A percentile compares a stretch with the other conserved stretches of the same genome.
These are phyloP conservation scores for Magnolia sinica DNA, from an alignment of 164 flowering plant species.

Conservation along the genomic window DNA sequence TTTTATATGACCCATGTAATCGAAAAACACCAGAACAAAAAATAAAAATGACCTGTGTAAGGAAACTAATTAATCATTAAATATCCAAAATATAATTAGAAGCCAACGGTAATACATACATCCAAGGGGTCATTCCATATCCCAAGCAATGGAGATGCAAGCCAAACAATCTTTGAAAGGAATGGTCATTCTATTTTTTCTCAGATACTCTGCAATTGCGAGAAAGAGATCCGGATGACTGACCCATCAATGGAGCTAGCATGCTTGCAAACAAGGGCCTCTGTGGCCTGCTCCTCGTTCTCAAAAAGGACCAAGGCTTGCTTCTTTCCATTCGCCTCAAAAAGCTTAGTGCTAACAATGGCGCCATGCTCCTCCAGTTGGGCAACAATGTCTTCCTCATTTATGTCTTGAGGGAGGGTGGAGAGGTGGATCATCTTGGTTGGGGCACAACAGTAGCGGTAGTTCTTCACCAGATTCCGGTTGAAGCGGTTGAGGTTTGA, in stretches of 20 bases:
- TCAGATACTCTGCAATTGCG: constrained; percentile 78
- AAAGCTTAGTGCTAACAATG: constrained; percentile 70
- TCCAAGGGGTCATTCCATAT: background rate
- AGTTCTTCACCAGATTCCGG: constrained; percentile 93
- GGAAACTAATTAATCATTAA: no score
- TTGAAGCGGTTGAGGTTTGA: constrained; percentile 96
- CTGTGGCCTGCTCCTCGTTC: constrained; percentile 93
- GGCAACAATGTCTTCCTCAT: constrained; percentile 73
- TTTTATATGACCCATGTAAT: no score
- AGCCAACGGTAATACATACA: background rate
- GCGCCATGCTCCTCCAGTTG: constrained; percentile 91
- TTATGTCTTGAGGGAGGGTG: constrained; percentile 71
- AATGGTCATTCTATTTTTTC: background rate
- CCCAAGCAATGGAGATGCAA: background rate
- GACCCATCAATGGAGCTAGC: constrained; percentile 72
- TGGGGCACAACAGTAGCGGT: constrained; percentile 96
- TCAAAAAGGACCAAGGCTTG: constrained; percentile 88
- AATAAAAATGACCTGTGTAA: no score
- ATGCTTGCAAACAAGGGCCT: constrained; percentile 96
- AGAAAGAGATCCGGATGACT: constrained; percentile 80
- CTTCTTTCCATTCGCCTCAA: constrained; percentile 94
- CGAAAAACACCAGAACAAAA: no score
- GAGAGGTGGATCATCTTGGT: constrained; percentile 97
- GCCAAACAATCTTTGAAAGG: background rate
- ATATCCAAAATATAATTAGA: no score